Percentiles rank a stretch among this genome's conserved stretches.
Conservation (phyloP, 495 filamentous ascomycete species). For the Penicillium canariense region DNA sequence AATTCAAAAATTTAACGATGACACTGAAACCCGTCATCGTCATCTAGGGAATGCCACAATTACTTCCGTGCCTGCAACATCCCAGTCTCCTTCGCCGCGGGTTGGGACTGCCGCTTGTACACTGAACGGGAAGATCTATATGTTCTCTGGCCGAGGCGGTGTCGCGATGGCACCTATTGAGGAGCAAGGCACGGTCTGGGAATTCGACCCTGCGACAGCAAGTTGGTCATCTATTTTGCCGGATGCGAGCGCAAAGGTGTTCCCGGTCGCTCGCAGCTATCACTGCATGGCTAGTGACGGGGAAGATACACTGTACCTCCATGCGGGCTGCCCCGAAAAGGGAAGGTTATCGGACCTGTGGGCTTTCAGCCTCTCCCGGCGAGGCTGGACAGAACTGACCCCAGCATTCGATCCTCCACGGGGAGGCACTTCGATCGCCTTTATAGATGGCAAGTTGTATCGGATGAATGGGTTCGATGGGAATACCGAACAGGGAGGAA, state of each 20-base stretch:
- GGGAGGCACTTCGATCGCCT: constrained; percentile 62
- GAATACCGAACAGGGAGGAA: constrained; percentile 58
- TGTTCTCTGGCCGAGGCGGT: constrained; percentile 58
- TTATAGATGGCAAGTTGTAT: constrained; percentile 56
- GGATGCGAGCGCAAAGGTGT: constrained; percentile 14
- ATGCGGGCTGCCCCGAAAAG: constrained; percentile 64
- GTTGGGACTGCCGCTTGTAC: constrained; percentile 49
- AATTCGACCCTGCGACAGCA: constrained; percentile 32
- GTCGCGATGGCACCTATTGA: constrained; percentile 52
- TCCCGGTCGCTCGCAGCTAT: constrained; percentile 48
- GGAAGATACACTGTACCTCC: constrained; percentile 59
- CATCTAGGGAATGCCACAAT: constrained; percentile 3
- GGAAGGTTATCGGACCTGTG: constrained; percentile 65
- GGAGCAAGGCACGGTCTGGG: constrained; percentile 51
- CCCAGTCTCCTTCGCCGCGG: constrained; percentile 37
- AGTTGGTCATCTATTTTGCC: constrained; percentile 35
- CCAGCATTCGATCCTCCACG: constrained; percentile 58
- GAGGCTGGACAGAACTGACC: constrained; percentile 60
- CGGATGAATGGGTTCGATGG: constrained; percentile 76
- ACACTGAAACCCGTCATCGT: not conserved
- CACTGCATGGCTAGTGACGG: constrained; percentile 47
- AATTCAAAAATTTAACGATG: not conserved
- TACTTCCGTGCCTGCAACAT: constrained; percentile 9
- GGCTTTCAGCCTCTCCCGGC: constrained; percentile 61
- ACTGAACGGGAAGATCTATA: constrained; percentile 46